Base-by-base conservation (phyloP, 768 basidiomycete genomes). In the Suillus brevipes region DNA sequence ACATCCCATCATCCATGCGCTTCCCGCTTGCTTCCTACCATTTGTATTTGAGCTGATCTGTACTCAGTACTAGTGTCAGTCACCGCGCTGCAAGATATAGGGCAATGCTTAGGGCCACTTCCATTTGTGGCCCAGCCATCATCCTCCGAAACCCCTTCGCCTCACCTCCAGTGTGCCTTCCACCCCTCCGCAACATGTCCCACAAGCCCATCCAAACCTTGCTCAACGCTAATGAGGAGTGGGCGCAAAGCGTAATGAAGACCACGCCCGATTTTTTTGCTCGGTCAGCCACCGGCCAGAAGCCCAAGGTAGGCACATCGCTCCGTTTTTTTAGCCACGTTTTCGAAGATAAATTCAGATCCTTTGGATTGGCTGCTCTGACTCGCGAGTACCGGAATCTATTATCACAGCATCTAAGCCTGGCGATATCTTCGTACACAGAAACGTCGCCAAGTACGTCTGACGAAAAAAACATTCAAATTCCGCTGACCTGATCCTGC, bases 381-480 rank as follows among this genome's bases (percentile, higher is more conserved):
- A 97, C 78, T 95, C 94, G 14, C 83, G 95, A 67, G 93, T 95
- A 1, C 93, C 94, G 36, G 94, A 95, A 74, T 85, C 87, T 23
- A 86, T 92, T 68, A 75, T 94, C 67, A 89, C 90, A 6, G 88
- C 82, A 38, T 82, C 87, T 43, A 84, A 83, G 65, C 95, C 95
- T 0, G 95, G 95, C 60, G 92, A 93, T 52, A 87, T 97, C 63
- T 96, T 97, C 69, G 90, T 91, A 37, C 89, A 94, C 78, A 82
- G 95, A 59, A 96, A 96, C 76, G 88, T 97, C 67, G 95, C 94
- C 31, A 97, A 97, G 89, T 92, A 68, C 64, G 87, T 77, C 56
- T 16, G 14, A 25, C 16, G 34, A 59, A 38, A 59, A 40, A 8
- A 12, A 8, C 53, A 13, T 12, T 38, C 13, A 13, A 4, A 18